These are phyloP conservation scores for Eimeria maxima DNA, from an alignment of 169 alveolate species.

Conservation along the genomic window DNA sequence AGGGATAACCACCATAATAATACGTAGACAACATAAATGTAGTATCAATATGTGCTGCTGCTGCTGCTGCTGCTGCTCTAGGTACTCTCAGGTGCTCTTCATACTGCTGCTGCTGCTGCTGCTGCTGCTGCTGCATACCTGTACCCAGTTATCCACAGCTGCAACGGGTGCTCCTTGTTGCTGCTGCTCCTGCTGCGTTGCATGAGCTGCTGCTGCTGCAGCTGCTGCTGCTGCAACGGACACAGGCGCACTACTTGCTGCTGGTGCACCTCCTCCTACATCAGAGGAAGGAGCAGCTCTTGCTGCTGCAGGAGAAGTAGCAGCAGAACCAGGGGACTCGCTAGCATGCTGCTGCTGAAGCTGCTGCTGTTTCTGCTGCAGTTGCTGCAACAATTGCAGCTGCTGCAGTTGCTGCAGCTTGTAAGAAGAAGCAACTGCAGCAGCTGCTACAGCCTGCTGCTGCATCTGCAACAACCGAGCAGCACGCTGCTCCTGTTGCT, in stretches of 20 bases:
- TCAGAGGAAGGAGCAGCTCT: too few relatives aligned
- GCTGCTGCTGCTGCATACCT: slow-evolving; percentile 46
- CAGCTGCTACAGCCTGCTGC: slow-evolving; percentile 54
- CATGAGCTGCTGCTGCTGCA: neutral
- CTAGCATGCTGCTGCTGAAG: too few relatives aligned
- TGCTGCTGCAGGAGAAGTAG: too few relatives aligned
- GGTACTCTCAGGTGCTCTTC: neutral
- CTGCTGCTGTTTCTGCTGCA: too few relatives aligned
- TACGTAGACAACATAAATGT: too few relatives aligned
- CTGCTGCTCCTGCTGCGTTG: slow-evolving; percentile 66
- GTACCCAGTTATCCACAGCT: slow-evolving; percentile 73
- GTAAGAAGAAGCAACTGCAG: slow-evolving; percentile 45
- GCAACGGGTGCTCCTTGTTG: slow-evolving; percentile 46
- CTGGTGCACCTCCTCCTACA: too few relatives aligned
- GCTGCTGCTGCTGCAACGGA: too few relatives aligned
- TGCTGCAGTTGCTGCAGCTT: slow-evolving; percentile 28
- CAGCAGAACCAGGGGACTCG: too few relatives aligned
- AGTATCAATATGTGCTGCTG: too few relatives aligned
- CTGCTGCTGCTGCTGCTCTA: neutral
- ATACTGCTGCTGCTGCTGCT: neutral
- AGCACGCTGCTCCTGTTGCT: slow-evolving; percentile 58
- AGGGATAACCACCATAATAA: too few relatives aligned
- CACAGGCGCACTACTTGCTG: too few relatives aligned
- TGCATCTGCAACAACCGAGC: slow-evolving; percentile 49
- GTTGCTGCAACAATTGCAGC: too few relatives aligned